Percentiles rank a stretch among this genome's conserved stretches.
Evolutionary conservation across 305 asterid species (phyloP).

Genomic region (Solanum hybrid): DNA sequence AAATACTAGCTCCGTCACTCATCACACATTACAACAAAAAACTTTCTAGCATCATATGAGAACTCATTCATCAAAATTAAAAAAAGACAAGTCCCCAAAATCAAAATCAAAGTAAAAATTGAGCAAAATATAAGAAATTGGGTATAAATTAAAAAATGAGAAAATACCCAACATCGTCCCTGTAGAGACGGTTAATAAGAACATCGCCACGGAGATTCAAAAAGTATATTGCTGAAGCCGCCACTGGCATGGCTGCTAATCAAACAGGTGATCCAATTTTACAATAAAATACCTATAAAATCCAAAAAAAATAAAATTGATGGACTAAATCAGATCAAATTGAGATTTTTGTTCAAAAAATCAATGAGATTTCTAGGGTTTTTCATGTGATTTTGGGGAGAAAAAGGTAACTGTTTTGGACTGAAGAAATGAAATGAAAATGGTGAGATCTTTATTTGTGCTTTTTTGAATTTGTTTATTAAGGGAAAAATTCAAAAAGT

Average conservation of each 20-base stretch:
- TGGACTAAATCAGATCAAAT: neutral
- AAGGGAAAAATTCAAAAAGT: neutral
- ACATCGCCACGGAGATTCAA: constrained; percentile 98
- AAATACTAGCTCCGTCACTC: neutral
- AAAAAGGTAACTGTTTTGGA: neutral
- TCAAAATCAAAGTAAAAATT: neutral
- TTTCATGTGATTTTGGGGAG: neutral
- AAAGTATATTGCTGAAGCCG: constrained; percentile 96
- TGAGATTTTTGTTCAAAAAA: neutral
- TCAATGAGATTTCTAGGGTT: neutral
- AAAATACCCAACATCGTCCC: constrained; percentile 93
- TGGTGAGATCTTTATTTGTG: neutral
- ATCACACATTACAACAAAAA: neutral
- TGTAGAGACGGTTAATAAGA: constrained; percentile 95
- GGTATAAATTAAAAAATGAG: neutral
- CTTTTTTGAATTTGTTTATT: neutral
- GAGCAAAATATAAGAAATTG: neutral
- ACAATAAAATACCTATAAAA: neutral
- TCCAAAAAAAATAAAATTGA: neutral
- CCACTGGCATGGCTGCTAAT: constrained; percentile 75
- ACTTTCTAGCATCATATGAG: neutral
- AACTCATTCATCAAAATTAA: neutral
- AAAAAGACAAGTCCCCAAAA: neutral
- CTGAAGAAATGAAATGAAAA: neutral
- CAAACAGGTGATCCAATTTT: neutral